Percentiles rank a stretch among this genome's conserved stretches.
These are phyloP conservation scores for Fallopia convolvulus DNA, from an alignment of 148 eudicot species.

Conservation along the genomic window DNA sequence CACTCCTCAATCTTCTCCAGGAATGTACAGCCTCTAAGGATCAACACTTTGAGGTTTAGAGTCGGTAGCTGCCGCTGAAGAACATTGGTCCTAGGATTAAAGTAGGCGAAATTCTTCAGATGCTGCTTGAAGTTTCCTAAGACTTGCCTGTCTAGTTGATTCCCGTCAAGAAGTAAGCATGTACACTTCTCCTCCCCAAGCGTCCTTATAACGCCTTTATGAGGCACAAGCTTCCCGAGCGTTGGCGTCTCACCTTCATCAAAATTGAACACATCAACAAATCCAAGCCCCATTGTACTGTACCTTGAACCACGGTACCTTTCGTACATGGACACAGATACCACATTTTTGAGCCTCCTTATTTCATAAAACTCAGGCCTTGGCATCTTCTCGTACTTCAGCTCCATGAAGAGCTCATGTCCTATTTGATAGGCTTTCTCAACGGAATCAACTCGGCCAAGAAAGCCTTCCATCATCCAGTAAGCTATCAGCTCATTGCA, in stretches of 20 bases:
- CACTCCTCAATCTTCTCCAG: neutral
- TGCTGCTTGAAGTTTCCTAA: neutral
- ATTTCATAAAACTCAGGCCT: neutral
- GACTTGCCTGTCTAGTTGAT: slow-evolving; percentile 9
- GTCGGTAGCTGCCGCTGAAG: neutral
- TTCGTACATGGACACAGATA: neutral
- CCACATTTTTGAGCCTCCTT: neutral
- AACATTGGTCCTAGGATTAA: slow-evolving; percentile 7
- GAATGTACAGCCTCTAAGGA: slow-evolving; percentile 8
- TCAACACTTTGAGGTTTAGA: neutral
- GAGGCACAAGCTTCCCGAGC: slow-evolving; percentile 4
- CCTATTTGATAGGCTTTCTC: slow-evolving; percentile 6
- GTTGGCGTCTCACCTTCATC: neutral
- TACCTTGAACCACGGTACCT: slow-evolving; percentile 3
- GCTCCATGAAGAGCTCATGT: slow-evolving; percentile 1
- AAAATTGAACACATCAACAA: slow-evolving; percentile 11
- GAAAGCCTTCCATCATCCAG: slow-evolving; percentile 14
- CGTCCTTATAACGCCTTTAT: slow-evolving; percentile 4
- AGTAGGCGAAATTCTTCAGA: slow-evolving; percentile 4
- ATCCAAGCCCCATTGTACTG: neutral
- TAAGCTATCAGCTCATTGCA: slow-evolving; percentile 11
- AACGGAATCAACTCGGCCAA: slow-evolving; percentile 8
- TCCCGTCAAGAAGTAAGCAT: slow-evolving; percentile 5
- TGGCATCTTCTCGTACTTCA: neutral
- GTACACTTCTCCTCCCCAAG: neutral